These are phyloP conservation scores for Kluyveromyces starmeri DNA, from an alignment of 805 yeast species.

Conservation along the genomic window DNA sequence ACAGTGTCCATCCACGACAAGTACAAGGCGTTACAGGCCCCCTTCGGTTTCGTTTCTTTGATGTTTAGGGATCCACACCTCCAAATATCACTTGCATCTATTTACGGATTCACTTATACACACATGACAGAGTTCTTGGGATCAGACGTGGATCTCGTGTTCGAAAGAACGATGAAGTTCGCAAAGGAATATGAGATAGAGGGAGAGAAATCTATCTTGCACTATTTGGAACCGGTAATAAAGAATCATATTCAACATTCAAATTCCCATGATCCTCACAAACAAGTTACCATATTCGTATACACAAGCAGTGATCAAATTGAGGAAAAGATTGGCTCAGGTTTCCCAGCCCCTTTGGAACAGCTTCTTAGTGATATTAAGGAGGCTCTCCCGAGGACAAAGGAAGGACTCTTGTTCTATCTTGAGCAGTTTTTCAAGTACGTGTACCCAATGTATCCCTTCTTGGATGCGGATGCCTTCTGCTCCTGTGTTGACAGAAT, in stretches of 20 bases:
- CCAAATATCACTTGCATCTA: background rate
- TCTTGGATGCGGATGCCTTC: slow-evolving; percentile 13
- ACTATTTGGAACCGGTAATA: background rate
- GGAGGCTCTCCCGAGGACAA: background rate
- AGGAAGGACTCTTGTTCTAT: background rate
- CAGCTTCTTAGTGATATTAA: background rate
- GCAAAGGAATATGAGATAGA: background rate
- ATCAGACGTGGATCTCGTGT: background rate
- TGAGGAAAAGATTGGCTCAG: background rate
- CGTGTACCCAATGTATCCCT: slow-evolving; percentile 18
- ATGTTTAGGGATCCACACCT: slow-evolving; percentile 3
- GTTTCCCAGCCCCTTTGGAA: background rate
- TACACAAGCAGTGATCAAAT: slow-evolving; percentile 1
- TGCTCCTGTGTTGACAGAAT: slow-evolving; percentile 8
- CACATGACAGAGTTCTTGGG: background rate
- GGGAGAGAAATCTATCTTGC: background rate
- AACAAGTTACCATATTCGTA: background rate
- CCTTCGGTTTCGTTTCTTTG: slow-evolving; percentile 2
- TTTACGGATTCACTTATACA: slow-evolving; percentile 4
- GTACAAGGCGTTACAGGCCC: background rate
- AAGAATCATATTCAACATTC: background rate
- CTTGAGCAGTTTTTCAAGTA: slow-evolving; percentile 14
- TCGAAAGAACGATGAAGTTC: background rate
- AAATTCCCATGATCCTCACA: background rate
- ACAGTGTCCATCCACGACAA: background rate